Conservation (phyloP, 2,329 filamentous ascomycete species). For the Setomelanomma holmii region DNA sequence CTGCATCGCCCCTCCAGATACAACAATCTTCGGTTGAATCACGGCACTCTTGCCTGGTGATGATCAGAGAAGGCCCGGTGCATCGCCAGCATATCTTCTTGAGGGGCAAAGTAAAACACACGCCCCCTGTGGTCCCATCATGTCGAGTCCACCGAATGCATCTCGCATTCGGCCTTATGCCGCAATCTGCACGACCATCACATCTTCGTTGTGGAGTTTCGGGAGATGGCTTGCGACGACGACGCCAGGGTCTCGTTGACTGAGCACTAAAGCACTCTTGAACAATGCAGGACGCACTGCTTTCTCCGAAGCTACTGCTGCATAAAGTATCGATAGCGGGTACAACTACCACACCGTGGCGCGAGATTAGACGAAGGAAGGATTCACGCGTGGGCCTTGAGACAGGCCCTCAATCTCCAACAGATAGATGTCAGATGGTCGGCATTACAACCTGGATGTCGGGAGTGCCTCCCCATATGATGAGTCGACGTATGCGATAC, state of each 20-base stretch:
- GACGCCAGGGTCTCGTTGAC: slow-evolving; percentile 3
- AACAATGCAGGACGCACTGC: slow-evolving; percentile 20
- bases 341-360: slow-evolving; percentile 2
- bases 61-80: slow-evolving; percentile 15
- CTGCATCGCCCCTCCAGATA: slow-evolving; percentile 20
- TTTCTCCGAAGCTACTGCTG: slow-evolving; percentile 32
- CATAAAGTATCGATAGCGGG: slow-evolving; percentile 24
- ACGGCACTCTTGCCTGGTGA: slow-evolving; percentile 17
- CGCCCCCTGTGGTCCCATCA: slow-evolving; percentile 1
- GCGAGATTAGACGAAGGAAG: neutral
- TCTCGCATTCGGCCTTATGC: neutral
- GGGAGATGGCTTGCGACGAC: slow-evolving; percentile 7
- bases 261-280: slow-evolving; percentile 7
- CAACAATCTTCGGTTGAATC: slow-evolving; percentile 23
- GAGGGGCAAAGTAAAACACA: neutral
- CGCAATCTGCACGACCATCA: slow-evolving; percentile 20
- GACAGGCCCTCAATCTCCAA: neutral
- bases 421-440: slow-evolving; percentile 8
- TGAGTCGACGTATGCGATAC: slow-evolving; percentile 10
- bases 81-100: neutral
- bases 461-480: slow-evolving; percentile 11
- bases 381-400: slow-evolving; percentile 1
- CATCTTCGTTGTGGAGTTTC: slow-evolving; percentile 5
- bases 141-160: slow-evolving; percentile 4
- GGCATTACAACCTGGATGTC: slow-evolving; percentile 22